A percentile compares a stretch with the other conserved stretches of the same genome.
phyloP scores from a whole-genome alignment of 176 grass and related monocot genomes.

The Oryza meridionalis region DNA sequence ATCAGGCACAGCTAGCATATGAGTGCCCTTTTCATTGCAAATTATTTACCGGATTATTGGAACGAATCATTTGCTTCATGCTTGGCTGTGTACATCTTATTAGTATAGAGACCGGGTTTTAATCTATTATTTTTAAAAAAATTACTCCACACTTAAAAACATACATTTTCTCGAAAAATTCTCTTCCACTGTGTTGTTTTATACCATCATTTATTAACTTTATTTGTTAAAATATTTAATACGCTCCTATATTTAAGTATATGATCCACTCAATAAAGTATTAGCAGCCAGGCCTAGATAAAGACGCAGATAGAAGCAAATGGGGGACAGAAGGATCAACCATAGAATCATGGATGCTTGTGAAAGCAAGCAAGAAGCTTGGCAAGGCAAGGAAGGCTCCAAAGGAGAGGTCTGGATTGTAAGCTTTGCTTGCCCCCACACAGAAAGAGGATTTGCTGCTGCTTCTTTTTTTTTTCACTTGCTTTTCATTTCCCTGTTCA shows the following conservation, averaged over 20 bases:
- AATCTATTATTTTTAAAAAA: too few species aligned
- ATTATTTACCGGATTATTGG: too few species aligned
- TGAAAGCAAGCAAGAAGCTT: neutral
- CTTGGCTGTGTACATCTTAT: too few species aligned
- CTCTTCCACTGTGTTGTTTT: too few species aligned
- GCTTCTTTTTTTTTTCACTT: neutral
- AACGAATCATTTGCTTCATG: too few species aligned
- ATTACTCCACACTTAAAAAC: too few species aligned
- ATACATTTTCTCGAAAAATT: too few species aligned
- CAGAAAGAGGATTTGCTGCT: neutral
- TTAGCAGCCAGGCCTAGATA: neutral
- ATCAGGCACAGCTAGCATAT: conserved; percentile 1
- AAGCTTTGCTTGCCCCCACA: neutral
- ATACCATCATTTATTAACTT: too few species aligned
- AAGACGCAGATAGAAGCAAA: neutral
- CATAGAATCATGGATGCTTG: neutral
- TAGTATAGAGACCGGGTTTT: too few species aligned
- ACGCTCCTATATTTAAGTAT: too few species aligned
- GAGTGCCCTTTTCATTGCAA: neutral
- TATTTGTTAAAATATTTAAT: too few species aligned
- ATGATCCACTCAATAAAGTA: too few species aligned
- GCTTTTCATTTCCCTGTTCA: neutral
- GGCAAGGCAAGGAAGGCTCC: neutral
- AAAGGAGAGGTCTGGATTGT: neutral
- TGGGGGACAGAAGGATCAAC: conserved; percentile 16